These are phyloP conservation scores for Penicillium canariense DNA, from an alignment of 495 filamentous ascomycete genomes.

Conservation along the genomic window DNA sequence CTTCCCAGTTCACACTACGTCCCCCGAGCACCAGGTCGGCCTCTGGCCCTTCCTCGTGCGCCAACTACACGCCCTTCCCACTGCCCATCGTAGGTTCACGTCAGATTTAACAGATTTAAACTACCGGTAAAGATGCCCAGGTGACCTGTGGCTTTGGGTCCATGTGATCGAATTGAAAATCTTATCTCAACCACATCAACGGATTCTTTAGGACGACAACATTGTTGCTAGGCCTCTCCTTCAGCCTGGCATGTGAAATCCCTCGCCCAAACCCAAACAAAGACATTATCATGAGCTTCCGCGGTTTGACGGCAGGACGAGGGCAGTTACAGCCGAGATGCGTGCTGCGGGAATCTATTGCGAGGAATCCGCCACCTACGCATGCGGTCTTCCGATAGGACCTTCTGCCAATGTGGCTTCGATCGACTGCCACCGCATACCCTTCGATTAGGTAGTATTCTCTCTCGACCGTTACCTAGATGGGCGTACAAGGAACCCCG, in stretches of 20 bases:
- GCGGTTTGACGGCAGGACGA: conserved; percentile 4
- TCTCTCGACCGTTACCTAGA: background rate
- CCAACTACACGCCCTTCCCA: background rate
- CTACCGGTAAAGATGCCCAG: conserved; percentile 7
- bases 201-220: background rate
- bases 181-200: conserved; percentile 16
- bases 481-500: too few species aligned
- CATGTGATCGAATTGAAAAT: conserved; percentile 14
- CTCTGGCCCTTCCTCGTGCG: background rate
- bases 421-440: conserved; percentile 6
- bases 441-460: conserved; percentile 9
- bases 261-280: background rate
- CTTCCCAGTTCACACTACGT: background rate
- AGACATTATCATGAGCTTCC: conserved; percentile 13
- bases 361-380: conserved; percentile 8
- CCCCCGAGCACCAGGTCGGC: background rate
- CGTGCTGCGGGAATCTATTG: background rate
- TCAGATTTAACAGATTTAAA: conserved; percentile 8
- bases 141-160: conserved; percentile 9
- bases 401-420: background rate
- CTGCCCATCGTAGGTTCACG: conserved; percentile 5
- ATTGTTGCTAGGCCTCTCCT: background rate
- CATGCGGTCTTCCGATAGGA: background rate
- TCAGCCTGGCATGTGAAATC: conserved; percentile 16
- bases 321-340: conserved; percentile 8